Conservation (phyloP, 2,329 filamentous ascomycete genomes). For the Corniculantispora saksenae region DNA sequence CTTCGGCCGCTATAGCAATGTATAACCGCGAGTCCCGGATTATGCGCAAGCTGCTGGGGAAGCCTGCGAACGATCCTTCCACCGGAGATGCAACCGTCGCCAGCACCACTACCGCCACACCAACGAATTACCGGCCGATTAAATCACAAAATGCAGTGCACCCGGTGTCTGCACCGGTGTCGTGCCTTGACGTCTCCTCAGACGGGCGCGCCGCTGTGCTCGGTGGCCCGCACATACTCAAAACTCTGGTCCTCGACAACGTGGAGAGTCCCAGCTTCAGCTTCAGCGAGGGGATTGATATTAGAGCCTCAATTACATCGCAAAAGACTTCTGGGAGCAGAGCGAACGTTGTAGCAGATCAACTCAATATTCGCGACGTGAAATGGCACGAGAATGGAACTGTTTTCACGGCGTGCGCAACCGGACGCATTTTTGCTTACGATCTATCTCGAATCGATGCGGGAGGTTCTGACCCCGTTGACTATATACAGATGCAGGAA, state of each 20-base stretch:
- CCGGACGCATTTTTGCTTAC: constrained; percentile 66
- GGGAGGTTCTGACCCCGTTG: constrained; percentile 47
- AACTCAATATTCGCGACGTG: constrained; percentile 64
- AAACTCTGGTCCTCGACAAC: constrained; percentile 59
- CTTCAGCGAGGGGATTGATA: constrained; percentile 56
- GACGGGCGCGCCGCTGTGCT: constrained; percentile 59
- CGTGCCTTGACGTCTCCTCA: constrained; percentile 59
- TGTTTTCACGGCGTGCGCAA: constrained; percentile 64
- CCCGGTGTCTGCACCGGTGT: constrained; percentile 52
- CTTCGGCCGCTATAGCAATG: constrained; percentile 39
- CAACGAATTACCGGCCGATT: constrained; percentile 49
- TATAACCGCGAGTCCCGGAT: constrained; percentile 57
- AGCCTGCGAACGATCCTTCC: constrained; percentile 48
- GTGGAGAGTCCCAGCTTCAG: constrained; percentile 30
- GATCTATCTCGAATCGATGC: constrained; percentile 54
- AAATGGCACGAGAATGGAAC: constrained; percentile 58
- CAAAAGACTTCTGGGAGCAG: constrained; percentile 46
- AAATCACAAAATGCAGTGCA: constrained; percentile 59
- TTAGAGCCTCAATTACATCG: constrained; percentile 56
- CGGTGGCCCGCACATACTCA: constrained; percentile 60
- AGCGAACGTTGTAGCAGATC: constrained; percentile 48
- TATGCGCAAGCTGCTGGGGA: constrained; percentile 63
- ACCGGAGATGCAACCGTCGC: constrained; percentile 48
- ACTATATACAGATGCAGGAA: constrained; percentile 59
- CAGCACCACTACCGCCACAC: constrained; percentile 43